Base-by-base conservation (phyloP, 2,329 filamentous ascomycete genomes). In the Aspergillus piperis region DNA sequence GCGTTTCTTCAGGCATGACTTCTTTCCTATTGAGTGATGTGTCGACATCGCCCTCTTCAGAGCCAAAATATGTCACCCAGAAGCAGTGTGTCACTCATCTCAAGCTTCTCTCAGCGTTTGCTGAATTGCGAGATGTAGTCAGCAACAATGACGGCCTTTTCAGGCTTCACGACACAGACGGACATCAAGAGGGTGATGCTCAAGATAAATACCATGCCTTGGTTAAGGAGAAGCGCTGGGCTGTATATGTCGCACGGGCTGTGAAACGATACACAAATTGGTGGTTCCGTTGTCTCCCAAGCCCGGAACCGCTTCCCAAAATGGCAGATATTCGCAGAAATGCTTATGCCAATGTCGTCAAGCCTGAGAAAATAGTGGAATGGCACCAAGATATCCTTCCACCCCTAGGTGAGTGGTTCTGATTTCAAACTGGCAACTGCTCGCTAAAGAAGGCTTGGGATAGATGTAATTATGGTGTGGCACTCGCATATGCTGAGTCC, bases 401-500 rank as follows among this genome's bases (percentile, higher is more conserved):
- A 1, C 87, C 87, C 0, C 73, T 88, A 41, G 86, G 85, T 88
- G 73, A 68, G 80, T 70, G 3, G 5, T 7, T 36, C 11, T 15
- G 3, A 23, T 19, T 3, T 47, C 23, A 8, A 27, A 27, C 7
- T 27, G 25, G 0, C 25, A 8, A 27, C 25, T 44, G 6, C 44
- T 41, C 21, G 42, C 32, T 64, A 39, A 27, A 32, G 50, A 66
- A 42, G 73, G 2, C 19, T 5, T 5, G 19, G 10, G 11, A 11
- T 25, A 81, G 90, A 92, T 75, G 85, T 92, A 0, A 74, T 92
- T 19, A 90, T 92, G 88, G 86, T 92, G 0, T 90, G 88, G 87
- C 90, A 93, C 72, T 79, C 88, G 0, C 90, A 90, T 69, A 88
- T 90, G 84, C 83, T 94, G 2, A 93, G 92, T 66, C 90, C 90